These are phyloP conservation scores for Hyparrhenia diplandra DNA, from an alignment of 176 grass and related monocot genomes.

Conservation along the genomic window DNA sequence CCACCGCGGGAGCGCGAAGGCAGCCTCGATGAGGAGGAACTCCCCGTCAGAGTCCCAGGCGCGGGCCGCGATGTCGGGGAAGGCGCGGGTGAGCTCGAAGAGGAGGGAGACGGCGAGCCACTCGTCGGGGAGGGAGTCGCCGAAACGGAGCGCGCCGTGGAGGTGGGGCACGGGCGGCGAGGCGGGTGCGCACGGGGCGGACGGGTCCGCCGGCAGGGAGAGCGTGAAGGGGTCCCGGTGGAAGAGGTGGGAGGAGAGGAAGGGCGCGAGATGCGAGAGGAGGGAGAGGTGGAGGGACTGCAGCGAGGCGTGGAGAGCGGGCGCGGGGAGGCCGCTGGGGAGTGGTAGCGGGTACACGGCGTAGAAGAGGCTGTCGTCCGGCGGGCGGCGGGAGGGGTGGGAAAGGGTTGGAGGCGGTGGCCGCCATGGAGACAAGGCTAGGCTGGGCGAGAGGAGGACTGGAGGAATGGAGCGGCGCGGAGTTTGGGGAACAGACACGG, in stretches of 20 bases:
- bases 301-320: constrained; percentile 39
- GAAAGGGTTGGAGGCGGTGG: constrained; percentile 56
- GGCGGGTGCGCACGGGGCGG: constrained; percentile 46
- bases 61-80: constrained; percentile 40
- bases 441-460: background rate
- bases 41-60: constrained; percentile 92
- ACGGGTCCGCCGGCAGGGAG: constrained; percentile 43
- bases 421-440: constrained; percentile 16
- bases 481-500: background rate
- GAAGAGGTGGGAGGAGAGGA: constrained; percentile 64
- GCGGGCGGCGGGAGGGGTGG: constrained; percentile 38
- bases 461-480: background rate
- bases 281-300: constrained; percentile 69
- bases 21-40: constrained; percentile 95
- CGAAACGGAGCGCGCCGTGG: constrained; percentile 72
- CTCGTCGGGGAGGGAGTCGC: constrained; percentile 77
- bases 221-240: constrained; percentile 69
- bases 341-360: constrained; percentile 59
- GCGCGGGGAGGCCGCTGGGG: constrained; percentile 26
- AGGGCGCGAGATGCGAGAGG: constrained; percentile 40
- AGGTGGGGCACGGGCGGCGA: constrained; percentile 62
- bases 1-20: constrained; percentile 82
- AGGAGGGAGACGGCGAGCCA: constrained; percentile 82
- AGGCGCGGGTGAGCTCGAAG: constrained; percentile 50
- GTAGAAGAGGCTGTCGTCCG: constrained; percentile 92